phyloP scores from a whole-genome alignment of 768 basidiomycete genomes.

The button mushroom (Agaricus bisporus) region DNA sequence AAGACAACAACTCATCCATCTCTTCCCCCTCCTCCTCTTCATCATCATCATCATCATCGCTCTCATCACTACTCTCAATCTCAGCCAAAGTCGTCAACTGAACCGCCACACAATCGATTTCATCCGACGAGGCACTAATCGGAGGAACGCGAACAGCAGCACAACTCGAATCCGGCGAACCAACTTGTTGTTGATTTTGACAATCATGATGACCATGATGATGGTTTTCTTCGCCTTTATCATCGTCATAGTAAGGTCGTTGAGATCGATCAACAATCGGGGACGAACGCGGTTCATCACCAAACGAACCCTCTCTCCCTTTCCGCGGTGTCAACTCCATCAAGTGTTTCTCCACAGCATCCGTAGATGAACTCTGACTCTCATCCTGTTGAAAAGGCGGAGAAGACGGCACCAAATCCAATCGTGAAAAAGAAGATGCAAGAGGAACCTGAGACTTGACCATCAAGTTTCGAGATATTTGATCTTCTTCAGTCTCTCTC shows the following conservation, averaged over 20 bases:
- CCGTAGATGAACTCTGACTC: too few relatives aligned
- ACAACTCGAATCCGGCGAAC: too few relatives aligned
- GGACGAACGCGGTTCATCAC: too few relatives aligned
- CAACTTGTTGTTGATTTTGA: too few relatives aligned
- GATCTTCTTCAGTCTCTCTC: background rate
- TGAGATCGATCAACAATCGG: conserved; percentile 1
- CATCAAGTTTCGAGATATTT: background rate
- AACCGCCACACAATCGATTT: background rate
- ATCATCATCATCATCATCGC: background rate
- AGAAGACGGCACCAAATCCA: too few relatives aligned
- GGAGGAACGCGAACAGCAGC: background rate
- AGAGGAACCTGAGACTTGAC: background rate
- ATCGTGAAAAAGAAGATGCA: background rate
- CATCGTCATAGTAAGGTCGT: background rate
- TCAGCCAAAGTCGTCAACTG: conserved; percentile 1
- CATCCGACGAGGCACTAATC: background rate
- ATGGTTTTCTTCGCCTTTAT: too few relatives aligned
- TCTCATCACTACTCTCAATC: background rate
- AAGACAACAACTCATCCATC: conserved; percentile 5
- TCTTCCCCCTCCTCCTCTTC: conserved; percentile 1
- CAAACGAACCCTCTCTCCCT: too few relatives aligned
- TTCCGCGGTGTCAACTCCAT: too few relatives aligned
- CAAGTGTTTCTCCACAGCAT: too few relatives aligned
- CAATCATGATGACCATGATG: too few relatives aligned
- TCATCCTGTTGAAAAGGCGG: too few relatives aligned